Evolutionary conservation across 2,329 filamentous ascomycete species (phyloP).

Genomic region (Apiospora aurea): DNA sequence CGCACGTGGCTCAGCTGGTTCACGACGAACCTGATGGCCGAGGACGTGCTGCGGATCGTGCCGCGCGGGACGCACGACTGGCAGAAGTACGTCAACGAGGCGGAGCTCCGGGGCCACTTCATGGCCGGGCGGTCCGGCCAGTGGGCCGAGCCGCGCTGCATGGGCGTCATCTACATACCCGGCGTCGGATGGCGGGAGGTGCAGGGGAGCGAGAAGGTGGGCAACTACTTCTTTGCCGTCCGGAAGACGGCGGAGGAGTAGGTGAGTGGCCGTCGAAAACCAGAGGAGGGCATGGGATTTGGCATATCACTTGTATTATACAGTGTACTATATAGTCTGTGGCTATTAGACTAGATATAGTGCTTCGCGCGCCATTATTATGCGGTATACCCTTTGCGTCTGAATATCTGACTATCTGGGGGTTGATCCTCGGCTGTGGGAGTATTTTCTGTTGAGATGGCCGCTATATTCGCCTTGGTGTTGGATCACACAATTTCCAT

Average conservation of each 20-base stretch:
- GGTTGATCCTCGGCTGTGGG: neutral
- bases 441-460: neutral
- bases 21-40: slow-evolving; percentile 90
- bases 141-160: slow-evolving; percentile 67
- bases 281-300: neutral
- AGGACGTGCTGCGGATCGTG: slow-evolving; percentile 86
- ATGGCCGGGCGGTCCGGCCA: slow-evolving; percentile 51
- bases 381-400: neutral
- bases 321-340: slow-evolving; percentile 5
- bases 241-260: slow-evolving; percentile 29
- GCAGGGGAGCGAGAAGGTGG: slow-evolving; percentile 79
- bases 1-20: slow-evolving; percentile 89
- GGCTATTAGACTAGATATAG: slow-evolving; percentile 1
- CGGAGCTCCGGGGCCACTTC: slow-evolving; percentile 71
- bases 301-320: slow-evolving; percentile 15
- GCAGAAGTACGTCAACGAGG: slow-evolving; percentile 91
- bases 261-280: neutral
- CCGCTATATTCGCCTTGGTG: neutral
- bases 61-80: slow-evolving; percentile 95
- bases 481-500: neutral
- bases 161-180: slow-evolving; percentile 90
- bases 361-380: neutral
- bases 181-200: slow-evolving; percentile 90
- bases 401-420: neutral
- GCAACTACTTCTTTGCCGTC: slow-evolving; percentile 96